phyloP scores from a whole-genome alignment of 768 basidiomycete species.

The Trametes meyenii region DNA sequence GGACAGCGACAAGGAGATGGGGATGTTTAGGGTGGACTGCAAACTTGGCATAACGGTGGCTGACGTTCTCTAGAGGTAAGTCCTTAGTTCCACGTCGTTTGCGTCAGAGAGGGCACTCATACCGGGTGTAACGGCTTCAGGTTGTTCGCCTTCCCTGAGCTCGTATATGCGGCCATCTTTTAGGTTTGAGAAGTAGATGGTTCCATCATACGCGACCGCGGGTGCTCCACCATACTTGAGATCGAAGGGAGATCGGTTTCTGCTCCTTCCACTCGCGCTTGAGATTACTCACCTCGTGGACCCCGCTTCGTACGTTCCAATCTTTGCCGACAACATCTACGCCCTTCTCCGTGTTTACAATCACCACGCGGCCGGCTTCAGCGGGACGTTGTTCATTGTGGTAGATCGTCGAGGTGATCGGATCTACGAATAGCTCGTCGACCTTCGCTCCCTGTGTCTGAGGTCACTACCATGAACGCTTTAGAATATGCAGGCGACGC shows the following conservation, averaged over 20 bases:
- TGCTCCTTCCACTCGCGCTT: not conserved
- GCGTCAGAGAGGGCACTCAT: slow-evolving; percentile 9
- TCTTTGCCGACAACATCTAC: slow-evolving; percentile 55
- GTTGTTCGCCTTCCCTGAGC: slow-evolving; percentile 37
- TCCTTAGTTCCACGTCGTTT: slow-evolving; percentile 11
- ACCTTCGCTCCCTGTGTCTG: slow-evolving; percentile 6
- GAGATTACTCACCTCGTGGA: slow-evolving; percentile 50
- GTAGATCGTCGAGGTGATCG: slow-evolving; percentile 47
- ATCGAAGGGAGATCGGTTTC: not conserved
- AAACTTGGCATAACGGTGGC: slow-evolving; percentile 67
- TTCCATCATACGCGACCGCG: slow-evolving; percentile 51
- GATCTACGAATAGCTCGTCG: slow-evolving; percentile 39
- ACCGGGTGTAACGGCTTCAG: slow-evolving; percentile 66
- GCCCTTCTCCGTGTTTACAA: slow-evolving; percentile 53
- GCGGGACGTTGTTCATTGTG: slow-evolving; percentile 63
- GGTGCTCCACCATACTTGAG: slow-evolving; percentile 63
- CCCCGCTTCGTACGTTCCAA: slow-evolving; percentile 59
- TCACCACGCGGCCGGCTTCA: slow-evolving; percentile 55
- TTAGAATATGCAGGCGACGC: not conserved
- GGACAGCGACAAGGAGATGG: slow-evolving; percentile 59
- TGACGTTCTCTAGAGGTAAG: slow-evolving; percentile 43
- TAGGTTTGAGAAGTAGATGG: slow-evolving; percentile 62
- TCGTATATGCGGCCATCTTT: slow-evolving; percentile 56
- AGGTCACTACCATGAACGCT: not conserved
- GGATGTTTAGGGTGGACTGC: slow-evolving; percentile 55